phyloP scores from a whole-genome alignment of 192 early-diverging fungal genomes.

The Tieghemiomyces parasiticus region DNA sequence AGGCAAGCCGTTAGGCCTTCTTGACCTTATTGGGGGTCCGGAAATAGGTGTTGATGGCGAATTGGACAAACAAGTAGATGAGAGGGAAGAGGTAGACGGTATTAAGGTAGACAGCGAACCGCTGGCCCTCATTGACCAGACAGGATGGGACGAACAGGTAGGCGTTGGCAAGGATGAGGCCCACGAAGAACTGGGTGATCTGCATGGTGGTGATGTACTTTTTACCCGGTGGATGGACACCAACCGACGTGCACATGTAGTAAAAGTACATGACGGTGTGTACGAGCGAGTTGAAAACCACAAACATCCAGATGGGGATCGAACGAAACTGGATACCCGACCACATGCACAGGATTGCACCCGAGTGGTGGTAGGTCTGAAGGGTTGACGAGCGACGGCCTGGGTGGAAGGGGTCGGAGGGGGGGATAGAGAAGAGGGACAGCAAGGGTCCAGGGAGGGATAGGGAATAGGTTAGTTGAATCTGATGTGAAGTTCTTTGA shows the following conservation, averaged over 20 bases:
- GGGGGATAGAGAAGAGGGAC: no score
- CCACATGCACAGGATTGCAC: conserved; percentile 73
- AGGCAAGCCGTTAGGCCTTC: no score
- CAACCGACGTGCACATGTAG: conserved; percentile 61
- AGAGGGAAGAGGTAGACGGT: conserved; percentile 57
- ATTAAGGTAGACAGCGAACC: conserved; percentile 42
- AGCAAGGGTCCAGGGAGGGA: no score
- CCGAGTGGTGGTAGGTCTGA: conserved; percentile 78
- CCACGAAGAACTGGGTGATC: conserved; percentile 74
- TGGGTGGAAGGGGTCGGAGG: no score
- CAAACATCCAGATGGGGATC: conserved; percentile 70
- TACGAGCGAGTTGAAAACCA: conserved; percentile 71
- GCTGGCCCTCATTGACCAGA: conserved; percentile 29
- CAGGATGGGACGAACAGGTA: conserved; percentile 53
- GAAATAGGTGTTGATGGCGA: conserved; percentile 56
- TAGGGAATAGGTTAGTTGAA: no score
- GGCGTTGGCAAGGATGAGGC: conserved; percentile 40
- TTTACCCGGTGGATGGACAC: conserved; percentile 64
- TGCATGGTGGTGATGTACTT: conserved; percentile 65
- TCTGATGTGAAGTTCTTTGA: no score
- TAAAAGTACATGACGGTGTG: conserved; percentile 81
- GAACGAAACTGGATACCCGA: conserved; percentile 48
- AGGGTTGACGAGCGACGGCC: conserved; percentile 50
- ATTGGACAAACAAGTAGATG: conserved; percentile 64
- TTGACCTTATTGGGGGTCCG: no score